Base-by-base conservation (phyloP, 2,329 filamentous ascomycete species). In the Aspergillus sclerotialis region DNA sequence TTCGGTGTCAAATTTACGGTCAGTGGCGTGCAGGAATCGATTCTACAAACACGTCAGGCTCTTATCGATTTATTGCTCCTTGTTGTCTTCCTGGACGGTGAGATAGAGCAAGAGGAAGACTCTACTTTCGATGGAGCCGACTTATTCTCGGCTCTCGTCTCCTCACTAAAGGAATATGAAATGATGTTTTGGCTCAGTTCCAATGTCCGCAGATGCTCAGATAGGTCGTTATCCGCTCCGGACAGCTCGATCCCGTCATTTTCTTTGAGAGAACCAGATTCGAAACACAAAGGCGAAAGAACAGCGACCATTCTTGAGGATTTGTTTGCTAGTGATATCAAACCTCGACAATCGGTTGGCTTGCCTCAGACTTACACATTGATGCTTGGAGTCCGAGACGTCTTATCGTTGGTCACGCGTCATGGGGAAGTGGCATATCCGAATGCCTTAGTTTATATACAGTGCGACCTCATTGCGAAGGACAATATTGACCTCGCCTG, bases 21-120 rank as follows among this genome's bases (percentile, higher is more conserved):
- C 8, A 80, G 80, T 41, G 82, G 86, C 5, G 78, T 84, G 0
- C 83, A 90, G 52, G 88, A 96, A 53, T 82, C 76, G 9, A 74
- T 92, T 5, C 73, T 82, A 32, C 63, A 85, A 19, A 82, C 84
- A 39, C 80, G 80, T 63, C 77, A 77, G 39, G 69, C 92, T 7
- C 78, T 93, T 32, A 78, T 93, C 42, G 87, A 90, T 52, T 76
- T 96, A 38, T 67, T 96, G 2, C 73, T 92, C 3, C 72, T 98
- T 5, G 70, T 94, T 11, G 74, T 92, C 7, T 88, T 95, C 58
- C 82, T 96, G 72, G 83, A 92, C 56, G 81, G 80, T 25, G 86
- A 92, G 53, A 75, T 85, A 34, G 83, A 89, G 38, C 76, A 80
- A 44, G 78, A 82, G 27, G 79, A 86, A 26, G 76, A 84, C 11